Conservation (phyloP, 192 early-diverging fungal species). For the Oehlia diaphana region DNA sequence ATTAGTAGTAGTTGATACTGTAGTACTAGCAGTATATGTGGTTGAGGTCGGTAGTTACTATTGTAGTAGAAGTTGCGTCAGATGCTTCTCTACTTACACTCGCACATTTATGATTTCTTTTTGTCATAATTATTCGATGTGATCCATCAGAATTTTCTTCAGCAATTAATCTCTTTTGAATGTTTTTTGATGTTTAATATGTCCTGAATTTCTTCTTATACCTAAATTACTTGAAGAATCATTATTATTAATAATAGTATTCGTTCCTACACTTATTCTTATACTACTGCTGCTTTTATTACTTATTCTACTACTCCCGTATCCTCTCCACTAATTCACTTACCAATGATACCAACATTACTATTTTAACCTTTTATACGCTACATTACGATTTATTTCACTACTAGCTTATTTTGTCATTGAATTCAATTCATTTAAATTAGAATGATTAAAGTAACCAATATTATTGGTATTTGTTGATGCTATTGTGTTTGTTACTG, state of each 20-base stretch:
- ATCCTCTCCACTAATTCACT: no score
- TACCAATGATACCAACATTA: no score
- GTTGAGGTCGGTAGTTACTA: no score
- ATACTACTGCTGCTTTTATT: no score
- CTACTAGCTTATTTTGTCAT: no score
- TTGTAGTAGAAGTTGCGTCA: not conserved
- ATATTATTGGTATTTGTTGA: no score
- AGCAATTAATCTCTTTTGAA: not conserved
- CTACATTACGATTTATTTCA: no score
- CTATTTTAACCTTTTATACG: no score
- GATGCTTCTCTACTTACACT: not conserved
- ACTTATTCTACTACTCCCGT: no score
- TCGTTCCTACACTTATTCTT: not conserved
- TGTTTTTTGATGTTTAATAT: not conserved
- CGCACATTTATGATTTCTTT: not conserved
- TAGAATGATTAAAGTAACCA: no score
- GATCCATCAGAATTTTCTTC: not conserved
- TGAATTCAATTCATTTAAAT: no score
- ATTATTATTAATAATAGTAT: not conserved
- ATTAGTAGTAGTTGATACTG: not conserved
- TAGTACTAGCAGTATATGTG: not conserved
- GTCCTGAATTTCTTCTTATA: not conserved
- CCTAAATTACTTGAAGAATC: not conserved
- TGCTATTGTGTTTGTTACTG: no score
- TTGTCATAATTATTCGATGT: not conserved